Base-by-base conservation (phyloP, 345 rosid species). In the Salix koriyanagi region DNA sequence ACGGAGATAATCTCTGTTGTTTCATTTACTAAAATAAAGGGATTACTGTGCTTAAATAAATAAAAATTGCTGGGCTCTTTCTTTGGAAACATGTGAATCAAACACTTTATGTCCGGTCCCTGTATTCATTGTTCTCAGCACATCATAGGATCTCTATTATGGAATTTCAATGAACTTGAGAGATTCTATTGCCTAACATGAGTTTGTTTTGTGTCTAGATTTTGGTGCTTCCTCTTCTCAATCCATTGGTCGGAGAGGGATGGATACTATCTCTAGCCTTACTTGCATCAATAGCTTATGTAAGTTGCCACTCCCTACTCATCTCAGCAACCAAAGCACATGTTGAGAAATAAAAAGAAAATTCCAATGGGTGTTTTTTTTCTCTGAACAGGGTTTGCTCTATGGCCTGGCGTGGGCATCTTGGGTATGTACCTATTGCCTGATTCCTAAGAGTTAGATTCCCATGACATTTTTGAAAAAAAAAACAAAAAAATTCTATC, bases 331-430 rank as follows among this genome's bases (percentile, higher is more conserved):
- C 62, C 16, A 15, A 2, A 71, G 13, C 5, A 7, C 15, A 28
- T 16, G 25, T n/a, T 70, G 13, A 48, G 42, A 30, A 41, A 32
- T 14, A 37, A 25, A 68, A 14, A 21, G 39, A 77, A 61, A 23
- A 50, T 19, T 67, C 18, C 76, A 25, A 67, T 15, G 6, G 62
- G 18, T 61, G 46, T 65, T 34, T 48, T 34, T 56, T 62, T 77
- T 64, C 42, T 68, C 30, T 69, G 37, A 81, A 72, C 87, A 88
- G 91, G 91, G 84, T 36, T 58, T 83, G 79, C 77, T 88, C 69
- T 84, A 88, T 71, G 88, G 91, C 69, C 75, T 86, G 39, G 89
- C 89, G 11, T 88, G 91, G 91, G 87, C 91, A 67, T 70, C 89
- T 66, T 86, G 89, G 91, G 91, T 88, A 86, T 70, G 87, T 68